Base-by-base conservation (phyloP, 441 rosid genomes). In the Syzygium malaccense region DNA sequence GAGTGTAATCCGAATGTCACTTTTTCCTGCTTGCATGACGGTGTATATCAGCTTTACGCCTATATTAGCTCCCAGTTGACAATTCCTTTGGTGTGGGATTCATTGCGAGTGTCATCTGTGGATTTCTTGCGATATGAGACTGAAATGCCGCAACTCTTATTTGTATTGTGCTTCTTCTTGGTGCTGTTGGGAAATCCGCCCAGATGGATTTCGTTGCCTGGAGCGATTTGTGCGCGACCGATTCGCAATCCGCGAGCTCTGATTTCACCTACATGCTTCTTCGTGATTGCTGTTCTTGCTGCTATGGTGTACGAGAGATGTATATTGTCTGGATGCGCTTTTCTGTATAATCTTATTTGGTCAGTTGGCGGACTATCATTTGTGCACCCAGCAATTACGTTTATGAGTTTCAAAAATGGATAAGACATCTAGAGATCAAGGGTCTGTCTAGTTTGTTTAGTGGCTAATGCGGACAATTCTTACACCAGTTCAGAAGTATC, bases 81-180 rank as follows among this genome's bases (percentile, higher is more conserved):
- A 9, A 8, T 51, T 85, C 10, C 37, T 9, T 85, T 75, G 14
- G 51, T 41, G 83, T 75, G 48, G 62, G 62, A 57, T 57, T 57
- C 62, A 10, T 25, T 4, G n/a, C 62, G 62, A 25, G 26, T 57
- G 62, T 25, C 62, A 57, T 11, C 62, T 25, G 14, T 88, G 57
- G 86, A 87, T 89, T 87, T 87, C 56, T 90, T 85, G 88, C 86
- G 32, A 25, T 90, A 89, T 89, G 60, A 71, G 88, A 87, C 55
- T 85, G 89, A 71, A 71, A 87, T 83, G 85, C 68, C 86, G 53
- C 87, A 85, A 85, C 89, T 90, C 55, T 79, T 32, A 55, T 78
- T 87, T 80, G 83, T 4, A 62, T 56, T 78, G 86, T 55, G 41
- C 49, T 85, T 62, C 20, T 41, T 85, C 17, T 56, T 75, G 20